Conservation (phyloP, 2,329 filamentous ascomycete genomes). For the Phoma herbarum region DNA sequence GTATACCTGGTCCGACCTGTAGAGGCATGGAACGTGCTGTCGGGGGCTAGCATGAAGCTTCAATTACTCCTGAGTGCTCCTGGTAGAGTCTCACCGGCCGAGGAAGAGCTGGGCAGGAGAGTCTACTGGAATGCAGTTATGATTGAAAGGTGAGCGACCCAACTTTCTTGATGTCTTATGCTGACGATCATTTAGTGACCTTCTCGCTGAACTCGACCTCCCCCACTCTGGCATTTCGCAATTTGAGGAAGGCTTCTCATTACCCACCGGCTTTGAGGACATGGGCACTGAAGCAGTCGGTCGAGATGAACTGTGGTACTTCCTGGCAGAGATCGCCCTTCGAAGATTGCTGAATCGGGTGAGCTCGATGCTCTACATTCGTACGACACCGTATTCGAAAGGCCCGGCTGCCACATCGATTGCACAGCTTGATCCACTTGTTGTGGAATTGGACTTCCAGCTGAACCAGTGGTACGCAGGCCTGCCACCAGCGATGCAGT, state of each 20-base stretch:
- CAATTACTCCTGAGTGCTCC: conserved; percentile 80
- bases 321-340: conserved; percentile 82
- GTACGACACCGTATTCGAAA: conserved; percentile 58
- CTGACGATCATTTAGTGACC: conserved; percentile 57
- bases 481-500: conserved; percentile 77
- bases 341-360: conserved; percentile 79
- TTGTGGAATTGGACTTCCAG: conserved; percentile 82
- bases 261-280: conserved; percentile 78
- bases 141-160: conserved; percentile 67
- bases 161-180: too few relatives aligned
- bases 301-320: conserved; percentile 85
- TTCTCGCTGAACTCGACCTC: conserved; percentile 80
- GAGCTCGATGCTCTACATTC: conserved; percentile 81
- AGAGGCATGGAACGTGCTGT: conserved; percentile 83
- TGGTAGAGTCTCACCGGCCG: conserved; percentile 72
- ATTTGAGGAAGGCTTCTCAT: conserved; percentile 80
- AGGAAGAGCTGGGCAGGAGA: conserved; percentile 76
- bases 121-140: conserved; percentile 87
- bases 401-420: conserved; percentile 67
- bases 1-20: conserved; percentile 84
- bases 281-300: conserved; percentile 72
- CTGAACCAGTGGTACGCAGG: conserved; percentile 86
- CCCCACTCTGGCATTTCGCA: conserved; percentile 85
- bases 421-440: conserved; percentile 77
- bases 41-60: conserved; percentile 81